These are phyloP conservation scores for Pythium vanterpoolii DNA, from an alignment of 352 stramenopile species.

Conservation along the genomic window DNA sequence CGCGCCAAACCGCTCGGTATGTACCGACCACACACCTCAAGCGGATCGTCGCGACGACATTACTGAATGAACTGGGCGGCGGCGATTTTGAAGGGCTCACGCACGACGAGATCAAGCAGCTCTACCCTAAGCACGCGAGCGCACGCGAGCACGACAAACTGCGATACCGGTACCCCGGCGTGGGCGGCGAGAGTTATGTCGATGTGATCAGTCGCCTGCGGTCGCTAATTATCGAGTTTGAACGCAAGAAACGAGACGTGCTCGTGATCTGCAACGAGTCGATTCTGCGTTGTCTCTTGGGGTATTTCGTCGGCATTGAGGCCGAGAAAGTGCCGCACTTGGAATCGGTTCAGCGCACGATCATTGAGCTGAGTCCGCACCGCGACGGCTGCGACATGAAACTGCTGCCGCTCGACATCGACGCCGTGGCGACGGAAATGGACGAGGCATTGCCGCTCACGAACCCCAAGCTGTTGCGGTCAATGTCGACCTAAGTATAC, in stretches of 20 bases:
- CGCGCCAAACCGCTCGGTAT: slow-evolving; percentile 70
- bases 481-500: slow-evolving; percentile 20
- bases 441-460: slow-evolving; percentile 5
- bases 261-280: slow-evolving; percentile 85
- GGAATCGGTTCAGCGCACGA: slow-evolving; percentile 61
- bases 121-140: slow-evolving; percentile 87
- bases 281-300: slow-evolving; percentile 71
- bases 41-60: slow-evolving; percentile 80
- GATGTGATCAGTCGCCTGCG: slow-evolving; percentile 91
- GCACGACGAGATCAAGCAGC: slow-evolving; percentile 75
- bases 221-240: slow-evolving; percentile 92
- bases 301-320: slow-evolving; percentile 76
- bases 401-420: slow-evolving; percentile 61
- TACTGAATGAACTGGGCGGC: slow-evolving; percentile 90
- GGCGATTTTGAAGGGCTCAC: slow-evolving; percentile 90
- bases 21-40: slow-evolving; percentile 61
- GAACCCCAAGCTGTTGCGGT: slow-evolving; percentile 5
- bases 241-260: slow-evolving; percentile 86
- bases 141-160: slow-evolving; percentile 89
- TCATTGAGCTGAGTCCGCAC: slow-evolving; percentile 80
- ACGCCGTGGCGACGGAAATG: slow-evolving; percentile 6
- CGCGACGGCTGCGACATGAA: slow-evolving; percentile 84
- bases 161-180: slow-evolving; percentile 86
- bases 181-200: slow-evolving; percentile 91
- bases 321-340: slow-evolving; percentile 71